Evolutionary conservation across 305 asterid genomes (phyloP), one percentile per base, ranked within the genome.

Genomic region (Euphrasia arctica): DNA sequence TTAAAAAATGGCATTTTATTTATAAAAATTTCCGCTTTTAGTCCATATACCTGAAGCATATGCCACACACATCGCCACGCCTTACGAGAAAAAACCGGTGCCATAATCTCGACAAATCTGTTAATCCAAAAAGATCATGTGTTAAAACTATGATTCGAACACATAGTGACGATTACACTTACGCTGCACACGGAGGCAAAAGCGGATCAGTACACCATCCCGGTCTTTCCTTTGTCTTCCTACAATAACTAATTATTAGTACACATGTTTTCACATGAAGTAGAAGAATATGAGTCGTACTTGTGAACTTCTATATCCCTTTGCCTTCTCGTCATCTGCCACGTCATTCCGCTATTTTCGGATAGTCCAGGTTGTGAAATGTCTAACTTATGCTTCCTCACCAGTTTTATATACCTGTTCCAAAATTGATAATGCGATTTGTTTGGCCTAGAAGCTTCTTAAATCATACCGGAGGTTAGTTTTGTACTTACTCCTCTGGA

Each of bases 101-200:
- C 62, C 62, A 58, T 58, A 12, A 58, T 58, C 28, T 58, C 62
- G 18, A 58, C 62, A 58, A 58, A 58, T 6, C 62, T 58, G 62
- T 4, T 32, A 2, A 5, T 58, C 39, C 39, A 29, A 29, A 56
- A 52, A 10, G 32, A 8, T 9, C 4, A 22, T 18, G 58, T 9
- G n/a, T 18, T 3, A 29, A 10, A 10, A 28, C 22, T 55, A 22
- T 28, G 9, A 4, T 55, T 55, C 18, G 22, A 18, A 18, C 22
- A 18, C 22, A 54, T 1, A 10, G 14, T 10, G 14, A 54, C 7
- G 3, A 54, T 28, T 36, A 13, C 3, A 52, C 58, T 52, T 58
- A 58, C 62, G 62, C 62, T n/a, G 62, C 62, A n/a, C 62, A 58
- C 1, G 62, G 62, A 4, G 62, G 62, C 62, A 58, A 58, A 34